Base-by-base conservation (phyloP, 2,329 filamentous ascomycete species). In the Nemania diffusa region DNA sequence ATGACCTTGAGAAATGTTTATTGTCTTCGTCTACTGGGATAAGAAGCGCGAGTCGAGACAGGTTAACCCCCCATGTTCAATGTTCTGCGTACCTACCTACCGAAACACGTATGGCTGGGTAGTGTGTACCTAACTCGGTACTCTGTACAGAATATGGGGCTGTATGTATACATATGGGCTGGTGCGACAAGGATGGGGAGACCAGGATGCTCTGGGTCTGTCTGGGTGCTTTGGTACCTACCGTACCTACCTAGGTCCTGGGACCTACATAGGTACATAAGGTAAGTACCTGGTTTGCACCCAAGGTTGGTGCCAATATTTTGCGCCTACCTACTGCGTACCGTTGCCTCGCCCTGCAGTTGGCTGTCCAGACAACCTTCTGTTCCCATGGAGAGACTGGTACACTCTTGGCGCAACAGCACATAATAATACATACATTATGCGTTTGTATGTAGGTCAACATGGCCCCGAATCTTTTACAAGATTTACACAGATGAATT, bases 171-270 rank as follows among this genome's bases (percentile, higher is more conserved):
- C 24, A n/a, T 53, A 61, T 26, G 29, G 59, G 56, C 55, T 68
- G 62, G 57, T 34, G 32, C 60, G 55, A 57, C 67, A 57, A 58
- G 67, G 56, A 69, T 67, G 34, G 24, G 9, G 48, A 24, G 26
- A 42, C 26, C n/a, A 29, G 1, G 20, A 15, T 9, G 29, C n/a
- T n/a, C n/a, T n/a, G 42, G 46, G 27, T 42, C 46, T 51, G 62
- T 22, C 37, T 5, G 50, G 22, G 46, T 57, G 53, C 40, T 48
- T 13, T 40, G 34, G 50, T 50, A 27, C 27, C n/a, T 26, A n/a
- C 7, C 9, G 20, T 48, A 13, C 5, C 29, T 29, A 44, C 29
- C 44, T 44, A 9, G 17, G 24, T 26, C 44, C n/a, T n/a, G n/a
- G n/a, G n/a, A 20, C 32, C 32, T 11, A 5, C 5, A 34, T 34